Evolutionary conservation across 768 basidiomycete genomes (phyloP), one percentile per base, ranked within the genome.

Genomic region (Crassisporium funariophilum): DNA sequence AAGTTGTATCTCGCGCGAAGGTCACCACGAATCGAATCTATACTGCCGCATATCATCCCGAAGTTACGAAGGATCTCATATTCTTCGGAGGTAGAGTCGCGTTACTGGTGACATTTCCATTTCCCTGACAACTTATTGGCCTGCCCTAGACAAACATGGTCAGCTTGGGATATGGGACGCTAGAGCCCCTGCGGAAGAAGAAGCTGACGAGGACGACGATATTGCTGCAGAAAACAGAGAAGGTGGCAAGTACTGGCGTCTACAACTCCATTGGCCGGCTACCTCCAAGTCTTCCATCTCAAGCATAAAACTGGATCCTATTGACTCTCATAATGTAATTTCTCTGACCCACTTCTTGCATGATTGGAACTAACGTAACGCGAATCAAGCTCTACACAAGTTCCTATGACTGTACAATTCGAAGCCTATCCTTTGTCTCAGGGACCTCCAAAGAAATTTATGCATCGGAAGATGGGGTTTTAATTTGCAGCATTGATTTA

Each of bases 131-230:
- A n/a, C 27, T 52, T 15, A 20, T 41, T 29, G 3, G 34, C 31
- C 16, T 33, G 15, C 13, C 35, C 10, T 48, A 91, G 91, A 92
- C 57, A 93, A 91, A 57, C 82, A 88, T 53, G 91, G 91, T 0
- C 79, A 84, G 56, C 69, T 93, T 31, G 91, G 89, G 2, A 84
- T 93, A 25, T 93, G 91, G 91, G 91, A 93, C 65, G 84, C 91
- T 8, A 78, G 79, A 50, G 88, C 91, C 2, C 69, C 82, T 7
- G 55, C 67, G 16, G 86, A 88, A 22, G 88, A 89, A 55, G 71
- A 70, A 2, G 86, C 11, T n/a, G 29, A 87, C 43, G 87, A 86
- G 35, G 87, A 88, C 46, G 81, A 65, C 0, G 77, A 81, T 39
- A 67, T 72, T 17, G 55, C 65, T 5, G 43, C 68, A 9, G 62